Conservation (phyloP, 495 filamentous ascomycete species). For the Hypoxylon lenormandii region DNA sequence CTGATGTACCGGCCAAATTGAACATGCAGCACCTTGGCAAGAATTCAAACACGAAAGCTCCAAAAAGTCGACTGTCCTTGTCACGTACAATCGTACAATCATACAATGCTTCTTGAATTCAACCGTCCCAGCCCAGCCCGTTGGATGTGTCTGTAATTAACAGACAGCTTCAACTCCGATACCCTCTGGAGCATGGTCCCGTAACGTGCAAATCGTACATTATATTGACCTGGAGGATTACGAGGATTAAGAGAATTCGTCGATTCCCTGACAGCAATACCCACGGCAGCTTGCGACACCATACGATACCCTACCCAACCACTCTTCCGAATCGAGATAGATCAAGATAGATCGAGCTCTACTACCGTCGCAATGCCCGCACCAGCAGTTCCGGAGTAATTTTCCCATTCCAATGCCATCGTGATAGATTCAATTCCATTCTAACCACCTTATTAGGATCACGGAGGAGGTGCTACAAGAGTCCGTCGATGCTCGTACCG, state of each 20-base stretch:
- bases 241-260: conserved; percentile 5
- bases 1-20: no score
- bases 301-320: not conserved
- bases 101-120: no score
- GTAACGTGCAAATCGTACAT: no score
- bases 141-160: no score
- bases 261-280: not conserved
- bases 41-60: no score
- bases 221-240: not conserved
- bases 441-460: conserved; percentile 69
- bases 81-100: no score
- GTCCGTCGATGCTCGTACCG: conserved; percentile 88
- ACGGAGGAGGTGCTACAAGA: conserved; percentile 90
- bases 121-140: no score
- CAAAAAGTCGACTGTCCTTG: no score
- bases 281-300: not conserved
- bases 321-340: conserved; percentile 5
- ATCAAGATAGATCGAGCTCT: conserved; percentile 1
- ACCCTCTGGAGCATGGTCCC: no score
- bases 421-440: conserved; percentile 3
- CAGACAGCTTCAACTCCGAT: no score
- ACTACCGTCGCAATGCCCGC: conserved; percentile 75
- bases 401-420: conserved; percentile 42
- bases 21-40: no score
- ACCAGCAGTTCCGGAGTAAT: conserved; percentile 90